Base-by-base conservation (phyloP, 2,329 filamentous ascomycete genomes). In the Clonostachys rhizophaga region DNA sequence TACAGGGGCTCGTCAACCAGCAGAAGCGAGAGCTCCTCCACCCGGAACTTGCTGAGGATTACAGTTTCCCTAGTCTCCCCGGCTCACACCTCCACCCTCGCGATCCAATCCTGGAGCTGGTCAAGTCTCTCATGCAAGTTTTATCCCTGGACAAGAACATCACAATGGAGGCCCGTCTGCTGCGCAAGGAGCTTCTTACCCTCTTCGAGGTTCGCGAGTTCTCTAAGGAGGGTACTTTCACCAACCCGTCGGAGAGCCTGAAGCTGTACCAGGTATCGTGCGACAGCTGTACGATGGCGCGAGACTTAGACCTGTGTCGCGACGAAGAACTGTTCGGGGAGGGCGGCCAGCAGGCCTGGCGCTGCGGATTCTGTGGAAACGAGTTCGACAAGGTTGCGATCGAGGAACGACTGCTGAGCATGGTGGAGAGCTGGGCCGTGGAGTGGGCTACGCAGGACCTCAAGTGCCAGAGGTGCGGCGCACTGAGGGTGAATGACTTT, bases 181-280 rank as follows among this genome's bases (percentile, higher is more conserved):
- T 99, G 1, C 84, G 95, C 46, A 95, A 95, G 57, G 92, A 97
- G 50, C 75, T 99, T 0, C 80, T 99, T 1, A 79, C 85, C 10
- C 77, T 97, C 45, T 96, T 99, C 65, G 94, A 99, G 48, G 84
- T 99, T 46, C 87, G 91, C 56, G 94, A 99, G 66, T 99, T 99
- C 71, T 88, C 86, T 64, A 79, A 85, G 46, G 89, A 92, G 47
- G 92, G 87, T n/a, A 79, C 84, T 4, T 99, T 97, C 65, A 75
- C 81, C 50, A 97, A 97, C 62, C 92, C 94, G 0, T 88, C 83
- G 45, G 83, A 87, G 47, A 84, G 78, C 41, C 77, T 97, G 5
- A 80, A 79, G 53, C 71, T 99, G 5, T 64, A 77, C 5, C 87
- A 92, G 60, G 70, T 96, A 34, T 88, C 89, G 51, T 99, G 94